phyloP scores from a whole-genome alignment of 768 basidiomycete species.

The Postia placenta region DNA sequence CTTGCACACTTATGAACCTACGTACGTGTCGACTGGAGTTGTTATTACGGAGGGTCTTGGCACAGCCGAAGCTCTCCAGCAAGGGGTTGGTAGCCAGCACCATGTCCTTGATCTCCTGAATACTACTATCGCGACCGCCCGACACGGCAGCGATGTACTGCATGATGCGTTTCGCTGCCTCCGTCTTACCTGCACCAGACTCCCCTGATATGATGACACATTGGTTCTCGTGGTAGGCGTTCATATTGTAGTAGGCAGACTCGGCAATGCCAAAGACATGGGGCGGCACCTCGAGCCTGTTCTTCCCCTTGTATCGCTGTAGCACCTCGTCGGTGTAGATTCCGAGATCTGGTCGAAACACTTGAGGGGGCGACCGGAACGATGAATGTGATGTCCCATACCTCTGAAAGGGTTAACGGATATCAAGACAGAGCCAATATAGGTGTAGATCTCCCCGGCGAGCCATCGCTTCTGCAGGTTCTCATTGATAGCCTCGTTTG shows the following conservation, averaged over 20 bases:
- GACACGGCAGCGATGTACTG: constrained; percentile 98
- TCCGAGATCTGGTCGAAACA: constrained; percentile 65
- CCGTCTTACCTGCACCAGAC: constrained; percentile 98
- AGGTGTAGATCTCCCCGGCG: constrained; percentile 96
- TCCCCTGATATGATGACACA: constrained; percentile 99
- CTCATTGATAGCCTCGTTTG: constrained; percentile 96
- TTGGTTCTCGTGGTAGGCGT: constrained; percentile 98
- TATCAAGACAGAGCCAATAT: constrained; percentile 96
- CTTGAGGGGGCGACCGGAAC: background rate
- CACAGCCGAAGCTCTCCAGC: constrained; percentile 97
- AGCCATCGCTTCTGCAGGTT: constrained; percentile 96
- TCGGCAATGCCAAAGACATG: constrained; percentile 98
- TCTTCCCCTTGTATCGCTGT: constrained; percentile 88
- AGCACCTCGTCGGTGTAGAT: constrained; percentile 94
- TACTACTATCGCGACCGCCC: constrained; percentile 80
- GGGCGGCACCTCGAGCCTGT: constrained; percentile 94
- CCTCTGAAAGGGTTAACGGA: constrained; percentile 99
- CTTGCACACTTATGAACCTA: constrained; percentile 9
- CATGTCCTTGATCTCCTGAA: constrained; percentile 99
- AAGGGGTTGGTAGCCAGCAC: constrained; percentile 97
- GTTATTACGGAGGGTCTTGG: constrained; percentile 97
- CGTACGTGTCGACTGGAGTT: constrained; percentile 97
- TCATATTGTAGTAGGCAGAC: constrained; percentile 98
- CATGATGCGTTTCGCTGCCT: constrained; percentile 99
- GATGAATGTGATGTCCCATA: constrained; percentile 21